A percentile compares a stretch with the other conserved stretches of the same genome.
These are phyloP conservation scores for Solanum hybrid DNA, from an alignment of 305 asterid genomes.

Conservation along the genomic window DNA sequence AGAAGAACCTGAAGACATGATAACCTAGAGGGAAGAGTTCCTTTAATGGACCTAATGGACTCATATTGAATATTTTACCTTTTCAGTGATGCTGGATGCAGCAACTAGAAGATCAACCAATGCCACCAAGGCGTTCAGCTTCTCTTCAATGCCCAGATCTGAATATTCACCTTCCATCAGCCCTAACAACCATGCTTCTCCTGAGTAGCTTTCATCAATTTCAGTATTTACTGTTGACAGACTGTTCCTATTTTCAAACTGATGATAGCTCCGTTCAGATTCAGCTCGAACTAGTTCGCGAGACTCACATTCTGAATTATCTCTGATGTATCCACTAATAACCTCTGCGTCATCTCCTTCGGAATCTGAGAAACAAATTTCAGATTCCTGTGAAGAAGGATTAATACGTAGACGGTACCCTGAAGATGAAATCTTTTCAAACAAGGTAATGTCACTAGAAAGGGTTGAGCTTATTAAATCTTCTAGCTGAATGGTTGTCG, in stretches of 20 bases:
- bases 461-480: conserved; percentile 54
- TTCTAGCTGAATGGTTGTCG: conserved; percentile 44
- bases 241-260: conserved; percentile 17
- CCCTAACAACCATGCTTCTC: conserved; percentile 87
- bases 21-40: neutral
- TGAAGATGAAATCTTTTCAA: conserved; percentile 76
- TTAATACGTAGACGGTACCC: conserved; percentile 80
- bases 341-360: conserved; percentile 69
- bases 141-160: conserved; percentile 81
- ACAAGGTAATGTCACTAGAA: conserved; percentile 77
- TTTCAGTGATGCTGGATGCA: conserved; percentile 67
- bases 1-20: neutral
- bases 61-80: conserved; percentile 43
- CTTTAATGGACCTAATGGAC: neutral
- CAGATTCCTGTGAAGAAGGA: conserved; percentile 44
- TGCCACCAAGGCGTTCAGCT: conserved; percentile 56
- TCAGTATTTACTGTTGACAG: conserved; percentile 35
- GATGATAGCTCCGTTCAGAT: conserved; percentile 24
- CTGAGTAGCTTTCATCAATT: conserved; percentile 95
- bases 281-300: conserved; percentile 35
- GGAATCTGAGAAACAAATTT: conserved; percentile 48
- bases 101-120: conserved; percentile 72
- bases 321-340: conserved; percentile 37
- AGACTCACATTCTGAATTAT: conserved; percentile 47
- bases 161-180: conserved; percentile 95